Percentiles rank a stretch among this genome's conserved stretches.
phyloP scores from a whole-genome alignment of 306 rosid genomes.

The Prinsepia uniflora region DNA sequence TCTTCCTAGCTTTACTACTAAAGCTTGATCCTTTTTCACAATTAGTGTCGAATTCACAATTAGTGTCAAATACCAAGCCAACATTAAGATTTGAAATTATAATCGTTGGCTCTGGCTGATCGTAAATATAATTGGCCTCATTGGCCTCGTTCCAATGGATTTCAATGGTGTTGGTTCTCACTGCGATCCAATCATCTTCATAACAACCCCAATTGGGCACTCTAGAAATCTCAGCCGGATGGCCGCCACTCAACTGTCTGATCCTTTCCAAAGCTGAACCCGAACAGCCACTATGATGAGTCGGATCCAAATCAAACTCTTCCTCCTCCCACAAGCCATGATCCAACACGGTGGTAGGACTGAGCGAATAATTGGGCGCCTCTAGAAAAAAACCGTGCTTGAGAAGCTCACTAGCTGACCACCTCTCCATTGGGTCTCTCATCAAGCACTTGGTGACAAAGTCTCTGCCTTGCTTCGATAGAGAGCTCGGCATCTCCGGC shows the following conservation, averaged over 20 bases:
- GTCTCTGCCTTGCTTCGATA: conserved; percentile 67
- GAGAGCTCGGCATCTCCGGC: conserved; percentile 56
- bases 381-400: conserved; percentile 48
- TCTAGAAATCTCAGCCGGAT: conserved; percentile 10
- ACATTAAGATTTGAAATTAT: not conserved
- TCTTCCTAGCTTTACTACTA: not conserved
- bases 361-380: conserved; percentile 6
- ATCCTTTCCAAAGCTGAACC: conserved; percentile 42
- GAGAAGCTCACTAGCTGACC: conserved; percentile 64
- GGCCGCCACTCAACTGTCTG: conserved; percentile 29
- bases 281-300: conserved; percentile 21
- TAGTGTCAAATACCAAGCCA: not conserved
- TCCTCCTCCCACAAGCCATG: conserved; percentile 45
- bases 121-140: not conserved
- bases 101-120: conserved; percentile 4
- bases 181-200: conserved; percentile 53
- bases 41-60: not conserved
- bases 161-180: conserved; percentile 42
- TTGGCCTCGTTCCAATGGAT: conserved; percentile 9
- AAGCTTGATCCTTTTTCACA: not conserved
- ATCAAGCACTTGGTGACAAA: conserved; percentile 65
- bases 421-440: conserved; percentile 55
- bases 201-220: conserved; percentile 41
- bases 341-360: conserved; percentile 62
- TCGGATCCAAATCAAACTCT: conserved; percentile 14